Base-by-base conservation (phyloP, 1,284 basidiomycete species). In the Dichomitus squalens region DNA sequence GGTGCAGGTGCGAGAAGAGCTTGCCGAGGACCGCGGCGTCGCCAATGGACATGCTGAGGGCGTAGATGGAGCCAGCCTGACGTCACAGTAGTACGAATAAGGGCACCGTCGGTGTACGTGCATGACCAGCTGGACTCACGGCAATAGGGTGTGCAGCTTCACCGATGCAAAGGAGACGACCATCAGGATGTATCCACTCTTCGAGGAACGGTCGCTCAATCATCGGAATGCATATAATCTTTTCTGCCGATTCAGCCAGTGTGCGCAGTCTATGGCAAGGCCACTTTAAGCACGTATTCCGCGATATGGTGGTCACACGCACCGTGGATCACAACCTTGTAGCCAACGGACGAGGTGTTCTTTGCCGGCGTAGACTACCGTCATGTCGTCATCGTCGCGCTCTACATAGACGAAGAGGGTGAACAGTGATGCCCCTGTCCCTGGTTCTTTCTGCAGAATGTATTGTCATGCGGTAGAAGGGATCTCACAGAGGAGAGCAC, bases 1-100 rank as follows among this genome's bases (percentile, higher is more conserved):
- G 65, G 49, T 71, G 71, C 3, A 87, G 70, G 66, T 84, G 81
- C 7, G 80, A 79, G 68, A 87, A 85, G 4, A 87, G 70, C 41
- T 78, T 80, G 18, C 77, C 86, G 7, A 87, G 74, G 7, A 82
- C 79, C 2, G 81, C 81, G 3, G 75, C 82, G 59, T 87, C 85
- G 68, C 86, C 85, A 4, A 85, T 66, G 6, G 77, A 71, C 69
- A 86, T 77, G 7, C 77, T 78, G 16, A 75, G 69, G 7, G 75
- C 72, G 66, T 87, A 85, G 9, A 80, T 70, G 0, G 80, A 76
- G 11, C 84, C 83, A 16, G 78, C 73, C 84, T 87, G 63, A 14
- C 5, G 41, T 25, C 25, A 6, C 2, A 23, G 20, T n/a, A n/a
- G n/a, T n/a, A n/a, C n/a, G 3, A 8, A 3, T 12, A 23, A 14